phyloP scores from a whole-genome alignment of 306 rosid species.

The Cucurbita argyrosperma region DNA sequence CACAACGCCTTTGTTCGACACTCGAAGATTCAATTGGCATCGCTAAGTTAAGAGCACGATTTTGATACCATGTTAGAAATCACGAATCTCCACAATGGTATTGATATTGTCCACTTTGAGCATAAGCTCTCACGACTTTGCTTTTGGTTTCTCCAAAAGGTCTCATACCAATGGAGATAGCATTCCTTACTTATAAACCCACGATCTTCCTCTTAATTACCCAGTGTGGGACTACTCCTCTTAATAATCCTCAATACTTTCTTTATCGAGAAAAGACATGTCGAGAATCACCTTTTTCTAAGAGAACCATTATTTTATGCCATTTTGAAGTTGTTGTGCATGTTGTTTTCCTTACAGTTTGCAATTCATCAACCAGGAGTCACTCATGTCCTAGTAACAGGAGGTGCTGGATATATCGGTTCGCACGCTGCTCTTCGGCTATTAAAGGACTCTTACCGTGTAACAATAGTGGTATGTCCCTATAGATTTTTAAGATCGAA shows the following conservation, averaged over 20 bases:
- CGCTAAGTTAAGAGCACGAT: too few relatives aligned
- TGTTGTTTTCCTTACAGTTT: conserved; percentile 39
- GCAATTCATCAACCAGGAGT: conserved; percentile 55
- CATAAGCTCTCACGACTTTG: too few relatives aligned
- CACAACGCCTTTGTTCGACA: too few relatives aligned
- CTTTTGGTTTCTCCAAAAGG: too few relatives aligned
- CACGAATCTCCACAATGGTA: too few relatives aligned
- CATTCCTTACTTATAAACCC: too few relatives aligned
- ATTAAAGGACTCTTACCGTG: conserved; percentile 62
- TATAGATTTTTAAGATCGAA: not conserved
- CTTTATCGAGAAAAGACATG: not conserved
- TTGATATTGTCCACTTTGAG: too few relatives aligned
- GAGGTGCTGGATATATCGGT: conserved; percentile 95
- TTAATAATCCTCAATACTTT: not conserved
- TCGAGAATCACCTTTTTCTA: not conserved
- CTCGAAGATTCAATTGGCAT: too few relatives aligned
- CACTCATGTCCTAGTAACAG: conserved; percentile 84
- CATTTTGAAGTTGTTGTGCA: conserved; percentile 1
- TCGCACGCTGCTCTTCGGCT: conserved; percentile 86
- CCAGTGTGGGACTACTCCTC: too few relatives aligned
- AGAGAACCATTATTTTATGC: not conserved
- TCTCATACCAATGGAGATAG: too few relatives aligned
- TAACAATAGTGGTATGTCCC: conserved; percentile 80
- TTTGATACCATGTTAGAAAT: too few relatives aligned
- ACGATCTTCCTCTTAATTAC: too few relatives aligned